Conservation (phyloP, 805 yeast genomes). For the Ogataea siamensis region DNA sequence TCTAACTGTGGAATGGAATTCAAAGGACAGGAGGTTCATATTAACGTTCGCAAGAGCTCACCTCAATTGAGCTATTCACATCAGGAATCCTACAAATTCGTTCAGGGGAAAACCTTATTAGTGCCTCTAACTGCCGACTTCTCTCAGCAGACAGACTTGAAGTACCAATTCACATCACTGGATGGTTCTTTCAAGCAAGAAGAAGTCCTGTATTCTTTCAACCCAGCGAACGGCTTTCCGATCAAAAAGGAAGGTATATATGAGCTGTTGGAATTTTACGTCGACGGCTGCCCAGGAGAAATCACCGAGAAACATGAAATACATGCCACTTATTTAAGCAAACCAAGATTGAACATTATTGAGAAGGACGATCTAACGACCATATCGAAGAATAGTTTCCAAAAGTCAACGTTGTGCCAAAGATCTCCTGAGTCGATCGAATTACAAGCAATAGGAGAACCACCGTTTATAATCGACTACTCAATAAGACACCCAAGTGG, state of each 20-base stretch:
- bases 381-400: conserved; percentile 8
- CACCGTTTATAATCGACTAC: conserved; percentile 68
- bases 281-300: conserved; percentile 46
- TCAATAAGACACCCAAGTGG: conserved; percentile 61
- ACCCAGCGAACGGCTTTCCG: conserved; percentile 29
- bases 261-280: conserved; percentile 37
- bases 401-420: conserved; percentile 25
- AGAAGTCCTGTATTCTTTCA: conserved; percentile 14
- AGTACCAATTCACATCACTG: conserved; percentile 32
- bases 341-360: conserved; percentile 27
- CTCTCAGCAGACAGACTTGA: conserved; percentile 32
- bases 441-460: conserved; percentile 53
- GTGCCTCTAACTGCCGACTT: conserved; percentile 51
- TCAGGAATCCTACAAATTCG: conserved; percentile 38
- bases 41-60: conserved; percentile 67
- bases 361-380: conserved; percentile 7
- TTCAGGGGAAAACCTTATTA: conserved; percentile 57
- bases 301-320: conserved; percentile 26
- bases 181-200: conserved; percentile 17
- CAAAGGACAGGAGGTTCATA: conserved; percentile 57
- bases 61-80: conserved; percentile 47
- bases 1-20: conserved; percentile 75
- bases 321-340: conserved; percentile 29
- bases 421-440: conserved; percentile 24
- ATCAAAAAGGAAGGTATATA: conserved; percentile 45